Base-by-base conservation (phyloP, 345 rosid species). In the Arabis hirsuta region DNA sequence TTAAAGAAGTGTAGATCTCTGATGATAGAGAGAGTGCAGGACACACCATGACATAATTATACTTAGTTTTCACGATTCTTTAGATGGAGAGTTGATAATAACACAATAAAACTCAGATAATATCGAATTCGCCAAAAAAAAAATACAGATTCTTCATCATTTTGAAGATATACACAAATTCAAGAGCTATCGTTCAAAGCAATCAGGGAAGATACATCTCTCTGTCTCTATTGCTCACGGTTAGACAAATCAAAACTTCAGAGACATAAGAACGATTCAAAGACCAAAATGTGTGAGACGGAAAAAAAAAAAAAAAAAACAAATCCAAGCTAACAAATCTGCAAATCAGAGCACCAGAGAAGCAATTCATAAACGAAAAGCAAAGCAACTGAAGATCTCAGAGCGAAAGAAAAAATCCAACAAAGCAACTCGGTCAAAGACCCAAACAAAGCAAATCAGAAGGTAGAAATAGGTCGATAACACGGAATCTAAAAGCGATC, bases 271-370 rank as follows among this genome's bases (percentile, higher is more conserved):
- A 70, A 2, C 29, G 52, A 51, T 42, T 41, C 34, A 61, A 51
- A 27, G 1, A 38, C 27, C 16, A 16, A 16, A 16, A 16, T 16
- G 16, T 16, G 16, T 16, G 16, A 16, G 16, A 16, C 16, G 16
- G 16, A 16, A 16, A 16, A 16, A 16, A 16, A 16, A 16, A 16
- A 16, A 16, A 14, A 56, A 56, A 65, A 46, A 67, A 19, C 32
- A 63, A 64, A 73, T 73, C 77, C 29, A 36, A 46, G 41, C 50
- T 59, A 14, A 26, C 41, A 39, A 48, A 48, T 24, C 41, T 2
- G 9, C 10, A 7, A 36, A 56, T 0, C 27, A 69, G 0, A 5
- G 24, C 2, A 57, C 0, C 39, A 13, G 13, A 0, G 8, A 44
- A 1, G 31, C 16, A 22, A 41, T 2, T 12, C 1, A 67, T 1